These are phyloP conservation scores for Leptomonas pyrrhocoris DNA, from an alignment of 208 protist genomes.

Conservation along the genomic window DNA sequence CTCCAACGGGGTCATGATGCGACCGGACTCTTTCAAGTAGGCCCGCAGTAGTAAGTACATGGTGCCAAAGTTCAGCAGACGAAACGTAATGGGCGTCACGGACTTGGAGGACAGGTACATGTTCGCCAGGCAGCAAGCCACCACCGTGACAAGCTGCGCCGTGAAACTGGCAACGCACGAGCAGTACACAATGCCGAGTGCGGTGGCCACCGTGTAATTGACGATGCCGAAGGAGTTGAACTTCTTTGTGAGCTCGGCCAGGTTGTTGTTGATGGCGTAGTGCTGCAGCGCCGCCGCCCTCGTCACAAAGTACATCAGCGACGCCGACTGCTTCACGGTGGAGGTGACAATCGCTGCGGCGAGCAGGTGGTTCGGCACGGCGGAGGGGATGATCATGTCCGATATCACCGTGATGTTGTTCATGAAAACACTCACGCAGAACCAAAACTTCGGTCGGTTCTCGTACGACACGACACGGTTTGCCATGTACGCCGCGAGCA, in stretches of 20 bases:
- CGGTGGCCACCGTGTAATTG: constrained; percentile 75
- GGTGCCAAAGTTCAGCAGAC: constrained; percentile 75
- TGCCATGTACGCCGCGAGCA: constrained; percentile 80
- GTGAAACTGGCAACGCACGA: constrained; percentile 64
- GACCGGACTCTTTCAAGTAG: constrained; percentile 42
- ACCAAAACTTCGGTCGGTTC: constrained; percentile 91
- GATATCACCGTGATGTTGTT: constrained; percentile 77
- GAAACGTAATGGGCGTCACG: constrained; percentile 77
- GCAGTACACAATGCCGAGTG: constrained; percentile 78
- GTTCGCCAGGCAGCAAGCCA: constrained; percentile 70
- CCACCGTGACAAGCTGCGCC: constrained; percentile 70
- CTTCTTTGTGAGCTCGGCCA: constrained; percentile 88
- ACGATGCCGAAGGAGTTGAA: constrained; percentile 90
- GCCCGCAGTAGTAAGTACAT: constrained; percentile 60
- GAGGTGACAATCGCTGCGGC: constrained; percentile 70
- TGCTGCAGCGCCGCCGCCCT: constrained; percentile 80
- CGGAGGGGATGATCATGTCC: constrained; percentile 80
- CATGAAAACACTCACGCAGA: constrained; percentile 79
- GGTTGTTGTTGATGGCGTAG: constrained; percentile 80
- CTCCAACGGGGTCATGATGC: constrained; percentile 59
- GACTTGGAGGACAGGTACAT: constrained; percentile 61
- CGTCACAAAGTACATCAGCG: constrained; percentile 86
- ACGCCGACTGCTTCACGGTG: constrained; percentile 80
- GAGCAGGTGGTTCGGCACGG: constrained; percentile 71
- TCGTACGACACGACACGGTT: constrained; percentile 87